These are phyloP conservation scores for Candida suzukii DNA, from an alignment of 805 yeast genomes.

Conservation along the genomic window DNA sequence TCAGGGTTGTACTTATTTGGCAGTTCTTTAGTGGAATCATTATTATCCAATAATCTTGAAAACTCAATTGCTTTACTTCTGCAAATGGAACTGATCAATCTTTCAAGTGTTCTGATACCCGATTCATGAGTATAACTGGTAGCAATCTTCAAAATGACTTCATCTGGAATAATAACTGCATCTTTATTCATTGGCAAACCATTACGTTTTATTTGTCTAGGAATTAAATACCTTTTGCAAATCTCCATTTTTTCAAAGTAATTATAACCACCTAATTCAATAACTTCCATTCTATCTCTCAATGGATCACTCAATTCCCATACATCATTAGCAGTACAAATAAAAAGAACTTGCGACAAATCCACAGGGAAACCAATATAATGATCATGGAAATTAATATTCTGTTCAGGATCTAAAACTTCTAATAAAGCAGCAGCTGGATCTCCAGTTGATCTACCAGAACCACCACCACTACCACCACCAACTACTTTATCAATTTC, in stretches of 20 bases:
- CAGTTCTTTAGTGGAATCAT: constrained; percentile 16
- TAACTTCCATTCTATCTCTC: constrained; percentile 77
- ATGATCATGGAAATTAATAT: constrained; percentile 68
- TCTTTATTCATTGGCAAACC: constrained; percentile 40
- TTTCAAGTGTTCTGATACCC: constrained; percentile 77
- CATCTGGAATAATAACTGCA: constrained; percentile 40
- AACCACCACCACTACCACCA: constrained; percentile 28
- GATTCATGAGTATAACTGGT: constrained; percentile 74
- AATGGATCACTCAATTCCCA: constrained; percentile 68
- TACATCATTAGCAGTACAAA: constrained; percentile 82
- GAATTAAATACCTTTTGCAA: constrained; percentile 60
- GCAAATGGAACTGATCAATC: constrained; percentile 69
- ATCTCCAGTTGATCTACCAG: constrained; percentile 59
- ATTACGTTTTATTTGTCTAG: constrained; percentile 65
- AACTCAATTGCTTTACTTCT: constrained; percentile 76
- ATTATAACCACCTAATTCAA: constrained; percentile 73
- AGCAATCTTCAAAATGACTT: constrained; percentile 55
- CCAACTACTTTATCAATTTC: constrained; percentile 78
- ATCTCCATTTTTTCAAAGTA: constrained; percentile 69
- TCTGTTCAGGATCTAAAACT: constrained; percentile 88
- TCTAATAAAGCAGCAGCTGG: constrained; percentile 87
- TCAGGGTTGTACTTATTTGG: constrained; percentile 26
- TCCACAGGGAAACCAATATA: constrained; percentile 83
- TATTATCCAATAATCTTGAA: constrained; percentile 25
- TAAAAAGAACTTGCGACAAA: constrained; percentile 69